These are phyloP conservation scores for Phytophthora capsici DNA, from an alignment of 352 stramenopile species.

Conservation along the genomic window DNA sequence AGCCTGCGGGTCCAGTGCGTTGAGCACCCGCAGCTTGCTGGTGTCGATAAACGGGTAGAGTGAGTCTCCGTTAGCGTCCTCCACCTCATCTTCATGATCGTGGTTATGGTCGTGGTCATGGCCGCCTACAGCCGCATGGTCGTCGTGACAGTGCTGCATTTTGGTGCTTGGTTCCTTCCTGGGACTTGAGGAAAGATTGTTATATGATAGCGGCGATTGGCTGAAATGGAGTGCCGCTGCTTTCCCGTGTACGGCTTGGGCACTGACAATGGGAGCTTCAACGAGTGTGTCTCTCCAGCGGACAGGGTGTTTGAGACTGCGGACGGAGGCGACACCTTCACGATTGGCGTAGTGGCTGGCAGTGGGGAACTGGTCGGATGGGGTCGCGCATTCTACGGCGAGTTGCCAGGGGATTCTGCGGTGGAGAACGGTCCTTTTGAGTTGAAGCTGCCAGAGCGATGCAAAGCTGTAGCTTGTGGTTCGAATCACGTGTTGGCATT, in stretches of 20 bases:
- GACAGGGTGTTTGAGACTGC: slow-evolving; percentile 22
- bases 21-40: slow-evolving; percentile 85
- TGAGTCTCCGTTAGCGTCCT: slow-evolving; percentile 79
- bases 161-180: slow-evolving; percentile 6
- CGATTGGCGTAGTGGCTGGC: slow-evolving; percentile 39
- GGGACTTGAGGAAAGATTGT: slow-evolving; percentile 16
- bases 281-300: slow-evolving; percentile 34
- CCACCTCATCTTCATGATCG: slow-evolving; percentile 68
- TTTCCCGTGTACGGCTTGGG: slow-evolving; percentile 2
- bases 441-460: slow-evolving; percentile 40
- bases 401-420: slow-evolving; percentile 31
- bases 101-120: slow-evolving; percentile 58
- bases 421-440: not conserved
- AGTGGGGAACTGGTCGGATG: slow-evolving; percentile 57
- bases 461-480: slow-evolving; percentile 53
- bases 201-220: slow-evolving; percentile 25
- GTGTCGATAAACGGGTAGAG: slow-evolving; percentile 88
- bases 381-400: slow-evolving; percentile 73
- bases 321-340: slow-evolving; percentile 67
- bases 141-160: slow-evolving; percentile 75
- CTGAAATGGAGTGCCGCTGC: slow-evolving; percentile 44
- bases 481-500: slow-evolving; percentile 63
- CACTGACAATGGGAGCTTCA: slow-evolving; percentile 39
- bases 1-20: slow-evolving; percentile 66
- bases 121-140: slow-evolving; percentile 53